Evolutionary conservation across 345 rosid species (phyloP).

Genomic region (Leavenworthia alabamica): DNA sequence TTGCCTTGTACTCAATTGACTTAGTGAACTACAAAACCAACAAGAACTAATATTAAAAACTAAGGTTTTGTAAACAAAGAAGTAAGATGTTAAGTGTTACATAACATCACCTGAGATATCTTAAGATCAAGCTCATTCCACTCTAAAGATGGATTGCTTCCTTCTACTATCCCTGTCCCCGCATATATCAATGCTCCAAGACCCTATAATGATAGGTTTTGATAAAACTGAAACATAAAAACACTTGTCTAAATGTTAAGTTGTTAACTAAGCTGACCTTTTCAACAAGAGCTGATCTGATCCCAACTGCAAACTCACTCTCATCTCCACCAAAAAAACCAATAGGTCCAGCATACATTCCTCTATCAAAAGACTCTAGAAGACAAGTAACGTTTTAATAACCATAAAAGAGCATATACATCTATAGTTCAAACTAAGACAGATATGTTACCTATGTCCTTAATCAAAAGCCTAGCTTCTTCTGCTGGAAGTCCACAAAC

Average conservation of each 20-base stretch:
- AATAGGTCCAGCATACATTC: constrained; percentile 94
- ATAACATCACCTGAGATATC: too few relatives aligned
- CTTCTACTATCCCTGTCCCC: too few relatives aligned
- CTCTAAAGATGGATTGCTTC: too few relatives aligned
- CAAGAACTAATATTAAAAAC: too few relatives aligned
- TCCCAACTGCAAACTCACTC: constrained; percentile 98
- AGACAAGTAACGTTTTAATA: too few relatives aligned
- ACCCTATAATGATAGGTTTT: too few relatives aligned
- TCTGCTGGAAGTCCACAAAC: constrained; percentile 83
- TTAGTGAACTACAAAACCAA: too few relatives aligned
- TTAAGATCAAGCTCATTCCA: too few relatives aligned
- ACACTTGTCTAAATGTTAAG: background rate
- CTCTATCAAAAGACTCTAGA: constrained; percentile 80
- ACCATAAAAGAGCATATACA: background rate
- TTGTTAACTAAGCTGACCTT: constrained; percentile 33
- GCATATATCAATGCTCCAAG: constrained; percentile 42
- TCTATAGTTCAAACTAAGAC: background rate
- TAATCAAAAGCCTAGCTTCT: constrained; percentile 66
- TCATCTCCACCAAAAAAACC: constrained; percentile 98
- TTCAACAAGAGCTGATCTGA: constrained; percentile 77
- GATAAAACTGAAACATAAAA: constrained; percentile 3
- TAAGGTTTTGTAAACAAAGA: too few relatives aligned
- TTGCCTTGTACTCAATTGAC: too few relatives aligned
- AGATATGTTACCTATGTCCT: constrained; percentile 50
- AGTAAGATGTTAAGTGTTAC: too few relatives aligned